A percentile compares a stretch with the other conserved stretches of the same genome.
phyloP scores from a whole-genome alignment of 2,329 filamentous ascomycete genomes.

The Helotiales sp. region DNA sequence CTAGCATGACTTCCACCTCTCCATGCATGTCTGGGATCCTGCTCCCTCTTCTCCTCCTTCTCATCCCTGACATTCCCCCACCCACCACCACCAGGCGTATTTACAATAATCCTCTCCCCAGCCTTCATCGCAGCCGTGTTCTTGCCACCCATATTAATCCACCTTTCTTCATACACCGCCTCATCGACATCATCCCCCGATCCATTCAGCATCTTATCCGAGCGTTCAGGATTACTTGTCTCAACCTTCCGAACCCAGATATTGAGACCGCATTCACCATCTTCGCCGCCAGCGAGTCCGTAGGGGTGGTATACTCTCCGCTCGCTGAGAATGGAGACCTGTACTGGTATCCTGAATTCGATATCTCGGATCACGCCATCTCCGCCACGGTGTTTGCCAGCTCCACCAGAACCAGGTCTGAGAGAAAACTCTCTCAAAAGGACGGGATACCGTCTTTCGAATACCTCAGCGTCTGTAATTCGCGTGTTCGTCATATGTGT shows the following conservation, averaged over 20 bases:
- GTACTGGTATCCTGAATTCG: constrained; percentile 78
- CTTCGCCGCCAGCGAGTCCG: constrained; percentile 81
- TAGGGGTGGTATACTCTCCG: constrained; percentile 78
- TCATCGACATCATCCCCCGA: constrained; percentile 40
- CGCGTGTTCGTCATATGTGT: constrained; percentile 87
- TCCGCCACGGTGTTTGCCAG: constrained; percentile 71
- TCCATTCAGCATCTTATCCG: constrained; percentile 45
- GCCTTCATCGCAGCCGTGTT: constrained; percentile 78
- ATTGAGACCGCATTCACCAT: constrained; percentile 80
- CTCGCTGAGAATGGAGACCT: constrained; percentile 80
- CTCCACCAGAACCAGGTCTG: constrained; percentile 64
- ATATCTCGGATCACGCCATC: constrained; percentile 80
- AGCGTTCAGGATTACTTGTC: constrained; percentile 57
- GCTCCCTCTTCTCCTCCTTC: constrained; percentile 53
- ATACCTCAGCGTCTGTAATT: constrained; percentile 80
- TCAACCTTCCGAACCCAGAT: constrained; percentile 81
- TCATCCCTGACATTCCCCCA: constrained; percentile 69
- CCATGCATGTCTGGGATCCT: constrained; percentile 66
- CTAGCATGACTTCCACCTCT: constrained; percentile 62
- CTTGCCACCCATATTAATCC: constrained; percentile 78
- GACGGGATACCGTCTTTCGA: constrained; percentile 78
- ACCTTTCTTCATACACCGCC: constrained; percentile 58
- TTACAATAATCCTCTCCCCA: constrained; percentile 78
- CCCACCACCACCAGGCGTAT: constrained; percentile 79
- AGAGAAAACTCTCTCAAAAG: constrained; percentile 73